Percentiles rank a stretch among this genome's conserved stretches.
These are phyloP conservation scores for Fusarium proliferatum DNA, from an alignment of 2,329 filamentous ascomycete species.

Conservation along the genomic window DNA sequence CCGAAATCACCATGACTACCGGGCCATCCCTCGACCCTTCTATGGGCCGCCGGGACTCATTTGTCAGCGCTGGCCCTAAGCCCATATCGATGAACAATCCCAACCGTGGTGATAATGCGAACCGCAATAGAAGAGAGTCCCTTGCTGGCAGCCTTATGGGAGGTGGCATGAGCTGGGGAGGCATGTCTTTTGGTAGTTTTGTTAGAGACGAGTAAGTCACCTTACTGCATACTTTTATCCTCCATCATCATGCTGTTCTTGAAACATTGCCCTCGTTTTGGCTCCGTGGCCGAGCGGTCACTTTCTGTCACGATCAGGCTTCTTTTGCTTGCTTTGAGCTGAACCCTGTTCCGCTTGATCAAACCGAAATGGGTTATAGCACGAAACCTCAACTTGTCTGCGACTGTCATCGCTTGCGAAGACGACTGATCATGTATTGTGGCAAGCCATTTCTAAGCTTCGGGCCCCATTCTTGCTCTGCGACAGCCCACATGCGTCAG, in stretches of 20 bases:
- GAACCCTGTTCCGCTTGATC: neutral
- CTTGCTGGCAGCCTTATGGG: conserved; percentile 74
- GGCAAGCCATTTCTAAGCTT: conserved; percentile 41
- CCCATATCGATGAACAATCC: conserved; percentile 75
- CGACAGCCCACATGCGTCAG: conserved; percentile 22
- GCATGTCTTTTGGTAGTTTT: conserved; percentile 94
- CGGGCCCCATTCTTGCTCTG: conserved; percentile 29
- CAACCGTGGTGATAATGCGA: conserved; percentile 66
- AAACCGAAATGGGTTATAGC: neutral
- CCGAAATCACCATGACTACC: conserved; percentile 66
- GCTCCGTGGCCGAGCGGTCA: neutral
- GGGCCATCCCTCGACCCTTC: conserved; percentile 67
- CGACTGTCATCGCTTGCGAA: conserved; percentile 4
- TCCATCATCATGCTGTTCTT: neutral
- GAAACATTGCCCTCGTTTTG: conserved; percentile 17
- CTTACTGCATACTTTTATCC: conserved; percentile 23
- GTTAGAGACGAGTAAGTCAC: conserved; percentile 93
- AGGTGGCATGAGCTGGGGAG: conserved; percentile 96
- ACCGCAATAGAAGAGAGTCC: conserved; percentile 69
- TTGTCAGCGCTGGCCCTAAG: conserved; percentile 72
- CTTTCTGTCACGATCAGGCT: neutral
- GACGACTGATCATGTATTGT: conserved; percentile 24
- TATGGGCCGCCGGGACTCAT: conserved; percentile 72
- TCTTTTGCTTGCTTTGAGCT: neutral
- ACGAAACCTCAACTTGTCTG: neutral